A percentile compares a stretch with the other conserved stretches of the same genome.
Evolutionary conservation across 768 basidiomycete species (phyloP).

Genomic region (Podaxis pistillaris): DNA sequence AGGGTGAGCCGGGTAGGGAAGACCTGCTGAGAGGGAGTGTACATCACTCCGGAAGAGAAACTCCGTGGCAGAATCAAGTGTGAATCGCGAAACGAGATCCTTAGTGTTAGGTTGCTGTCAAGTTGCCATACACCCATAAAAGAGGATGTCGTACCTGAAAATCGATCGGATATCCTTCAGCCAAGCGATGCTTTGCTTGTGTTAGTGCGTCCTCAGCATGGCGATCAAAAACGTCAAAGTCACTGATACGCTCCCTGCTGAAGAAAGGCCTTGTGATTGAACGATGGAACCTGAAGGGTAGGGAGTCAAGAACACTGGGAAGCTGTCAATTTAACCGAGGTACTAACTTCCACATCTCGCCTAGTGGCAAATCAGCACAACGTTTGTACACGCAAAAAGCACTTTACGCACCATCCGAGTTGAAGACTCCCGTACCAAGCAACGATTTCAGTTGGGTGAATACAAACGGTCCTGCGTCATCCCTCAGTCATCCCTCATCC

Average conservation of each 20-base stretch:
- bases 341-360: slow-evolving; percentile 64
- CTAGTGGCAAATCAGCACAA: slow-evolving; percentile 24
- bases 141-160: slow-evolving; percentile 44
- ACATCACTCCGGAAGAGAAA: slow-evolving; percentile 59
- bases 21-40: slow-evolving; percentile 43
- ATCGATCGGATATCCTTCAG: slow-evolving; percentile 50
- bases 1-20: slow-evolving; percentile 41
- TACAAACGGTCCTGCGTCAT: slow-evolving; percentile 26
- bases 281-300: slow-evolving; percentile 49
- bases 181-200: slow-evolving; percentile 41
- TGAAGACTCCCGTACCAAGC: slow-evolving; percentile 59
- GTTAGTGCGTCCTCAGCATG: slow-evolving; percentile 47
- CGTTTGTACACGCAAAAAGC: not conserved
- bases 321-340: not conserved
- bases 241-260: slow-evolving; percentile 52
- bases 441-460: slow-evolving; percentile 29
- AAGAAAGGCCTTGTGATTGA: slow-evolving; percentile 71
- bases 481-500: slow-evolving; percentile 4
- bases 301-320: not conserved
- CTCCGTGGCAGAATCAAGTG: slow-evolving; percentile 62
- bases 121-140: not conserved
- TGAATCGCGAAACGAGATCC: slow-evolving; percentile 50
- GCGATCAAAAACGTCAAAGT: slow-evolving; percentile 60
- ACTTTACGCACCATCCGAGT: slow-evolving; percentile 45
- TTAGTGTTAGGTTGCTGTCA: slow-evolving; percentile 14